Conservation (phyloP, 306 rosid species). For the Crotalaria pallida region DNA sequence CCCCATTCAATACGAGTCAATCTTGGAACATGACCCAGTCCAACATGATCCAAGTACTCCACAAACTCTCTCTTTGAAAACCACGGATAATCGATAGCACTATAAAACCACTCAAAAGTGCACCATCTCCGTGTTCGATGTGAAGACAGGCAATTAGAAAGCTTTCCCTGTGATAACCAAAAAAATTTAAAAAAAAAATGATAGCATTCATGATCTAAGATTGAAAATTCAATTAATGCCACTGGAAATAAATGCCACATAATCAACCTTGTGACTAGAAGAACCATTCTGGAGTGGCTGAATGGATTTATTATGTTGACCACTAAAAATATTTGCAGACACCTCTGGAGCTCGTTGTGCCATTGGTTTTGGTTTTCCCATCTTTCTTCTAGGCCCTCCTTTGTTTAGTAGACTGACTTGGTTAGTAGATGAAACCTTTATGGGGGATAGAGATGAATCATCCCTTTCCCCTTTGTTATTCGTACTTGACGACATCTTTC, state of each 20-base stretch:
- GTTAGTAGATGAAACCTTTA: constrained; percentile 41
- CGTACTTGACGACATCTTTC: constrained; percentile 37
- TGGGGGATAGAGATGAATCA: constrained; percentile 38
- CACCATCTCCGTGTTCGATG: constrained; percentile 76
- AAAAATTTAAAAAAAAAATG: neutral
- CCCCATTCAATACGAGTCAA: constrained; percentile 97
- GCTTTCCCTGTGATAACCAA: constrained; percentile 54
- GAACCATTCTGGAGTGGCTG: constrained; percentile 24
- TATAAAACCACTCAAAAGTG: constrained; percentile 91
- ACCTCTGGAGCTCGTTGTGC: constrained; percentile 28
- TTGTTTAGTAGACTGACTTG: constrained; percentile 39
- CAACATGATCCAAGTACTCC: constrained; percentile 92
- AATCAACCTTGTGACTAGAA: constrained; percentile 47
- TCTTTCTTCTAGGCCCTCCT: constrained; percentile 53
- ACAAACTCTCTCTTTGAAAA: constrained; percentile 87
- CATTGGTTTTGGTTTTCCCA: constrained; percentile 45
- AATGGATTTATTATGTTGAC: constrained; percentile 32
- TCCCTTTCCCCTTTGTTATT: constrained; percentile 42
- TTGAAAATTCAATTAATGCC: constrained; percentile 14
- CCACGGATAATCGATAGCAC: constrained; percentile 97
- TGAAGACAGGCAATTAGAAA: constrained; percentile 59
- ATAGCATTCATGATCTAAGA: constrained; percentile 2
- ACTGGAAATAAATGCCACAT: constrained; percentile 17
- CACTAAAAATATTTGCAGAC: constrained; percentile 29
- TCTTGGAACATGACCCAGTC: constrained; percentile 91